These are phyloP conservation scores for Durotheca rogersii DNA, from an alignment of 495 filamentous ascomycete genomes.

Conservation along the genomic window DNA sequence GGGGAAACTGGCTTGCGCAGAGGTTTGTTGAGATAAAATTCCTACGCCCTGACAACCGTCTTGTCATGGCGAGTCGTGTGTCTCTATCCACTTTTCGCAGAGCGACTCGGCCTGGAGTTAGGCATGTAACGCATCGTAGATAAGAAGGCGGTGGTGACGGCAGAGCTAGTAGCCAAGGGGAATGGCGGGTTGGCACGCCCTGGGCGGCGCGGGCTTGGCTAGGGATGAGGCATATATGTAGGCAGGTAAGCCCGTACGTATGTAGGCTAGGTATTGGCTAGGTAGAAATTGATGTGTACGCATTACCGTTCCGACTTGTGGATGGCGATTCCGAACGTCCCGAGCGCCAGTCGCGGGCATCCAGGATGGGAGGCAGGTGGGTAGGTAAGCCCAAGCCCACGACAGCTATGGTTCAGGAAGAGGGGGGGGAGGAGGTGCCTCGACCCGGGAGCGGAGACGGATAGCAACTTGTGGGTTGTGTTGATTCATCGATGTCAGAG, in stretches of 20 bases:
- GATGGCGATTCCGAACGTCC: conserved; percentile 22
- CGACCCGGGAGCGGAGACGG: conserved; percentile 15
- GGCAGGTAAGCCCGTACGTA: too few relatives aligned
- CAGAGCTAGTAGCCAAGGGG: background rate
- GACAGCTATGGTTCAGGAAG: too few relatives aligned
- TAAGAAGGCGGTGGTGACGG: too few relatives aligned
- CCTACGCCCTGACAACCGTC: background rate
- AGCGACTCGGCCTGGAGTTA: conserved; percentile 2
- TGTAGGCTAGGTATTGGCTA: too few relatives aligned
- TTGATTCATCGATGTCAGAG: conserved; percentile 22
- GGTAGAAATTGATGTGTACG: too few relatives aligned
- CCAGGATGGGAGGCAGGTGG: too few relatives aligned
- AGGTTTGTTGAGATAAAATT: too few relatives aligned
- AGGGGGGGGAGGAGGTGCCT: conserved; percentile 2
- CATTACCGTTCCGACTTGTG: too few relatives aligned
- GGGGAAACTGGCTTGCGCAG: too few relatives aligned
- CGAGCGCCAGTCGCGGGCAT: conserved; percentile 24
- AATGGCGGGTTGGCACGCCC: background rate
- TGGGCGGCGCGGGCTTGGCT: background rate
- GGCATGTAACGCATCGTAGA: background rate
- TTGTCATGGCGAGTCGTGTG: background rate
- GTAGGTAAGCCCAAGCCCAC: too few relatives aligned
- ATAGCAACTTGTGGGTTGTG: conserved; percentile 24
- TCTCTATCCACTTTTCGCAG: conserved; percentile 3
- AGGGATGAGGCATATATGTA: too few relatives aligned